Percentiles rank a stretch among this genome's conserved stretches.
Evolutionary conservation across 495 filamentous ascomycete species (phyloP).

Genomic region (Penicillium paradoxum): DNA sequence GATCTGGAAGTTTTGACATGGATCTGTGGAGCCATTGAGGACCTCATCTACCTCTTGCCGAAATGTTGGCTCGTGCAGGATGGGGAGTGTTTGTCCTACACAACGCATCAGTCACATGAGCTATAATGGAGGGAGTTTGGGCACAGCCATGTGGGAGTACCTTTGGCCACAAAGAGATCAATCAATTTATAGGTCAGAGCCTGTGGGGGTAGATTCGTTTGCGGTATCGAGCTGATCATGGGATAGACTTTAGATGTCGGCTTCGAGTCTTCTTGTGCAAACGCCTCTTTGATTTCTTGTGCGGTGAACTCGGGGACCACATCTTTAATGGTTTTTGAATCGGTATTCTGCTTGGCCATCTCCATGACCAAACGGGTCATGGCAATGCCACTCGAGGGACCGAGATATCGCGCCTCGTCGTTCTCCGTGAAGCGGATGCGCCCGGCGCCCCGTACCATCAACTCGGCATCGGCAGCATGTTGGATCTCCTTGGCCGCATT

Average conservation of each 20-base stretch:
- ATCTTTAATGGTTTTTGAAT: constrained; percentile 79
- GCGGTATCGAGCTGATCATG: constrained; percentile 69
- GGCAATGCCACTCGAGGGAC: constrained; percentile 87
- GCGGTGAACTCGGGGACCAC: constrained; percentile 69
- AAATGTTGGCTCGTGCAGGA: constrained; percentile 78
- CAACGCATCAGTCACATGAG: constrained; percentile 7
- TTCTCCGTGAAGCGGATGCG: constrained; percentile 74
- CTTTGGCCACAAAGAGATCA: constrained; percentile 74
- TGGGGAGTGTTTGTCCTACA: constrained; percentile 76
- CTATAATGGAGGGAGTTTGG: not conserved
- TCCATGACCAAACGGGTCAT: constrained; percentile 94
- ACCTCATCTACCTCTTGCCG: constrained; percentile 71
- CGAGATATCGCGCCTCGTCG: constrained; percentile 83
- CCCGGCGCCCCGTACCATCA: constrained; percentile 76
- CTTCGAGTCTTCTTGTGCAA: constrained; percentile 52
- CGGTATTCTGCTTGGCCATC: constrained; percentile 81
- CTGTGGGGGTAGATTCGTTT: constrained; percentile 60
- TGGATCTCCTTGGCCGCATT: constrained; percentile 58
- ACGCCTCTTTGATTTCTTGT: constrained; percentile 53
- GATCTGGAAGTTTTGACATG: constrained; percentile 78
- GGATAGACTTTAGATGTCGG: constrained; percentile 69
- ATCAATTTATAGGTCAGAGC: constrained; percentile 66
- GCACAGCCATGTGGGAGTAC: constrained; percentile 40
- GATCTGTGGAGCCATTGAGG: constrained; percentile 66
- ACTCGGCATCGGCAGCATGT: constrained; percentile 65